A percentile compares a stretch with the other conserved stretches of the same genome.
Conservation (phyloP, 768 basidiomycete genomes). For the Sarcomyxa edulis region DNA sequence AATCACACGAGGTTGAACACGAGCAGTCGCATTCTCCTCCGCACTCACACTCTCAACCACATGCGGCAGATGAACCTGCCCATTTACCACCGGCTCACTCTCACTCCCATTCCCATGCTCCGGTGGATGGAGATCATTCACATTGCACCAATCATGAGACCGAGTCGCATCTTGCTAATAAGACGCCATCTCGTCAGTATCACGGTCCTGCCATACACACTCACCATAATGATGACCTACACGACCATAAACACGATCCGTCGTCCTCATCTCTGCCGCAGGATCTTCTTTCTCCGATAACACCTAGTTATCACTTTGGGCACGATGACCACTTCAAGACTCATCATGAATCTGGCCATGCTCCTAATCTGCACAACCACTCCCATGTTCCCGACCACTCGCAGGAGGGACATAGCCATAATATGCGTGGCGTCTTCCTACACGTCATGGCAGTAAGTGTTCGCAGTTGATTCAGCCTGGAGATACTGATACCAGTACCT, state of each 20-base stretch:
- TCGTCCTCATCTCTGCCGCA: constrained; percentile 18
- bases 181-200: constrained; percentile 32
- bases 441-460: constrained; percentile 88
- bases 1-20: too few relatives aligned
- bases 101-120: constrained; percentile 20
- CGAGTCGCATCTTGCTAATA: too few relatives aligned
- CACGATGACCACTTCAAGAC: constrained; percentile 34
- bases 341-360: constrained; percentile 29
- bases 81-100: constrained; percentile 17
- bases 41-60: constrained; percentile 13
- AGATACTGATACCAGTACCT: constrained; percentile 3
- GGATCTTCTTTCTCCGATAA: constrained; percentile 46
- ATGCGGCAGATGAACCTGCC: too few relatives aligned
- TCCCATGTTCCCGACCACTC: constrained; percentile 34
- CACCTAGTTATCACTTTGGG: constrained; percentile 50
- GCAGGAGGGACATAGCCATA: constrained; percentile 90
- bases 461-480: background rate
- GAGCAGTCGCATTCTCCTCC: constrained; percentile 15
- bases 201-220: constrained; percentile 23
- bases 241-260: constrained; percentile 16
- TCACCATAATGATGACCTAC: constrained; percentile 9
- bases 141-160: background rate
- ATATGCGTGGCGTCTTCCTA: constrained; percentile 98
- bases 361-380: constrained; percentile 46
- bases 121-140: constrained; percentile 17